These are phyloP conservation scores for Setaria italica DNA, from an alignment of 202 grass and related monocot species.

Conservation along the genomic window DNA sequence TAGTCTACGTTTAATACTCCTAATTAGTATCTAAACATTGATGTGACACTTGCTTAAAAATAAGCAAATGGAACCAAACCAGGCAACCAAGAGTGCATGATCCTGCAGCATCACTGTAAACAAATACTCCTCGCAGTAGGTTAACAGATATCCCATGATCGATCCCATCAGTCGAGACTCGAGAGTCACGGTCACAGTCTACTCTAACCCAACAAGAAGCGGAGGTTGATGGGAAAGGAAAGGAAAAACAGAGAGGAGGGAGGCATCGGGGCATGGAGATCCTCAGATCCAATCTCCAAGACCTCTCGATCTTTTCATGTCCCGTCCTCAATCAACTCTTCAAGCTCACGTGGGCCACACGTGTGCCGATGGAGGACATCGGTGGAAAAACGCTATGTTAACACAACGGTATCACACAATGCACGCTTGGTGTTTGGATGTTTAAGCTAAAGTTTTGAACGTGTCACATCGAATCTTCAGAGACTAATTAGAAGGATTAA, in stretches of 20 bases:
- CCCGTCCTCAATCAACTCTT: background rate
- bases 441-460: no score
- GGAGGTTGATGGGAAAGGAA: background rate
- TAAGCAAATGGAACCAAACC: no score
- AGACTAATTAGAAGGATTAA: no score
- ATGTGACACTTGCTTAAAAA: no score
- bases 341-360: slow-evolving; percentile 39
- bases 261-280: slow-evolving; percentile 23
- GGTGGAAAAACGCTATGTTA: background rate
- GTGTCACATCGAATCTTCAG: no score
- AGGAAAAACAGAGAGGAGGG: no score
- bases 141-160: background rate
- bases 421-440: background rate
- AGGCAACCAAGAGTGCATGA: background rate
- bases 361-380: background rate
- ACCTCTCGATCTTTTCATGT: slow-evolving; percentile 8
- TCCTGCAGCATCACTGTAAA: background rate
- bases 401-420: background rate
- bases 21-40: no score
- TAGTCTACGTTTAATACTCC: no score
- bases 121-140: background rate
- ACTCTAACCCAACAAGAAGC: background rate
- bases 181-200: background rate
- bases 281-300: slow-evolving; percentile 31
- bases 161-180: background rate